Evolutionary conservation across 176 grass and related monocot genomes (phyloP), one percentile per base, ranked within the genome.

Genomic region (Eragrostis curvula): DNA sequence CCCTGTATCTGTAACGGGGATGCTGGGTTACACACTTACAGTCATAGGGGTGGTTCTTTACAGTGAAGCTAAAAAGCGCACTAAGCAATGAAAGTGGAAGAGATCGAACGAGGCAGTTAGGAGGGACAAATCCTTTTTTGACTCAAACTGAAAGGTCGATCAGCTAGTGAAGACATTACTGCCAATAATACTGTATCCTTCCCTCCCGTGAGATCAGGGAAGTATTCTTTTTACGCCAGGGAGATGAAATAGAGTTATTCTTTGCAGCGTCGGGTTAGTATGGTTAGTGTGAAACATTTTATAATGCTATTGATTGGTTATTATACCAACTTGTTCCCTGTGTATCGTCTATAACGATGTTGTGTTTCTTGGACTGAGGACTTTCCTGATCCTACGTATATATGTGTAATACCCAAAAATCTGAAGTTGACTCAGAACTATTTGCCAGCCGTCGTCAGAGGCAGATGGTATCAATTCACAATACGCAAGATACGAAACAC

Each of bases 61-160:
- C 60, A 66, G 76, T 39, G 76, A 79, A 66, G 76, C 76, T 66
- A 79, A 79, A 64, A 79, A 79, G 28, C 77, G 77, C 46, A 79
- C 62, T 18, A 79, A 79, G 28, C 77, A 79, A 66, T 79, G 76
- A 66, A 66, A 66, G 3, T 28, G 3, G 6, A 24, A 24, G n/a
- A 59, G 9, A 24, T 12, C n/a, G n/a, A 59, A 59, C 32, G 56
- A 59, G 44, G 8, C 21, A 58, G 6, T 14, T 41, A 15, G 51
- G 25, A 52, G 14, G 20, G 15, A 59, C 12, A 20, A 56, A 56
- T 21, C 47, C 39, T 12, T 46, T 42, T 45, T 61, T 29, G 11
- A 25, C 11, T 18, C 14, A 59, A 56, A n/a, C 32, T 36, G 32
- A 42, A 43, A 7, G 24, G 49, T 28, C 7, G 8, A 9, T 6